These are phyloP conservation scores for Nannochloropsis salina DNA, from an alignment of 108 stramenopile genomes.

Conservation along the genomic window DNA sequence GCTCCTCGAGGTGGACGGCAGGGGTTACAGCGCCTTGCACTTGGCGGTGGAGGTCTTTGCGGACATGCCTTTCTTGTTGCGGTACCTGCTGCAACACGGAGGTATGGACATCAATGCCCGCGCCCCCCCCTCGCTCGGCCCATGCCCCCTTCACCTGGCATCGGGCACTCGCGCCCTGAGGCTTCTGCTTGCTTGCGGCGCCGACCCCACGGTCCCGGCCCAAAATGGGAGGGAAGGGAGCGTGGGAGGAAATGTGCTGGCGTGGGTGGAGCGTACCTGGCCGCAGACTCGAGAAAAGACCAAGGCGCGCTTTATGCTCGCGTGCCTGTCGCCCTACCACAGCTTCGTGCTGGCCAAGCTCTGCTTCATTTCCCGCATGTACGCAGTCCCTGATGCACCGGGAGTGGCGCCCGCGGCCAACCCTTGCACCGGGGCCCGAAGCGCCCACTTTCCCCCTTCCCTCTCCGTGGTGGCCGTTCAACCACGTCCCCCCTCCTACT, in stretches of 20 bases:
- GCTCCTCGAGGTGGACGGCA: background rate
- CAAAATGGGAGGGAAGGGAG: background rate
- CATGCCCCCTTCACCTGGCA: background rate
- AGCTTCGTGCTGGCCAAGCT: constrained; percentile 11
- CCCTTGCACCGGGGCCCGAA: background rate
- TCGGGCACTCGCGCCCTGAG: background rate
- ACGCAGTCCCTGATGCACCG: background rate
- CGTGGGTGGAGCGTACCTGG: background rate
- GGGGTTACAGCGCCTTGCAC: background rate
- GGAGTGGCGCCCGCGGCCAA: too few relatives aligned
- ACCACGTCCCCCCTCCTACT: too few relatives aligned
- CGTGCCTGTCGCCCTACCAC: constrained; percentile 11
- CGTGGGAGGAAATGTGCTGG: background rate
- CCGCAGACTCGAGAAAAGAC: background rate
- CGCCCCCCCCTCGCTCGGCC: background rate
- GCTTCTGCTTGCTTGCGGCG: background rate
- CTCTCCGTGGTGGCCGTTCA: background rate
- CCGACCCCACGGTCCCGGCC: background rate
- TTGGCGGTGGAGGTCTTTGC: constrained; percentile 16
- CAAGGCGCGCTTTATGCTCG: background rate
- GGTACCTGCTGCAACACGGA: constrained; percentile 20
- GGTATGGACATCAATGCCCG: background rate
- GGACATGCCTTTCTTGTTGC: constrained; percentile 9
- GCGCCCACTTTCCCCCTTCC: background rate
- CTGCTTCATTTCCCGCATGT: background rate